Conservation (phyloP, 352 stramenopile genomes). For the Globisporangium nagaii region DNA sequence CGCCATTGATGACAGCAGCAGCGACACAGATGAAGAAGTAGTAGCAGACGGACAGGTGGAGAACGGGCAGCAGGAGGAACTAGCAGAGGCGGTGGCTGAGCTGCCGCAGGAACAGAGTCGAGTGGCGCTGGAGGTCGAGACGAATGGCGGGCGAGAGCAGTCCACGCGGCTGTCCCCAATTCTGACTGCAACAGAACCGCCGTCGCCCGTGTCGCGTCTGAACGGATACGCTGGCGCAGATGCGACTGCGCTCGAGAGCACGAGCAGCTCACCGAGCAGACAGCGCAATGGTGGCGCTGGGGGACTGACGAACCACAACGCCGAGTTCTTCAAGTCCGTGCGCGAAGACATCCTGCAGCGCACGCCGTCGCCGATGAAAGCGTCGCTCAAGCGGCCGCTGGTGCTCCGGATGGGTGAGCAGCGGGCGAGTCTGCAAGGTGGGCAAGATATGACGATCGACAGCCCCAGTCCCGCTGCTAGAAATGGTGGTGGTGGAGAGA, state of each 20-base stretch:
- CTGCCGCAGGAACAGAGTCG: not conserved
- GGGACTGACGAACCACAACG: not conserved
- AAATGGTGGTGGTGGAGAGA: not conserved
- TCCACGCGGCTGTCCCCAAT: too few relatives aligned
- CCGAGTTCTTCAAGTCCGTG: slow-evolving; percentile 2
- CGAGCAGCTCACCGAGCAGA: not conserved
- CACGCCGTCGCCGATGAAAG: not conserved
- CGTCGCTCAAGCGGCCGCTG: slow-evolving; percentile 7
- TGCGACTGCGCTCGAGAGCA: not conserved
- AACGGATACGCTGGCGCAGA: not conserved
- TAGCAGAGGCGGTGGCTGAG: too few relatives aligned
- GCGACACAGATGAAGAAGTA: not conserved
- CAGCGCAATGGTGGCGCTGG: too few relatives aligned
- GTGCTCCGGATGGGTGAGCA: not conserved
- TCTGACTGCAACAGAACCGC: not conserved
- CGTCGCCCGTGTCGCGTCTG: slow-evolving; percentile 1
- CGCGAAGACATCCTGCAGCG: not conserved
- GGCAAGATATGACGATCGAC: not conserved
- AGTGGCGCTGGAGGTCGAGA: not conserved
- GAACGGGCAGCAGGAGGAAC: not conserved
- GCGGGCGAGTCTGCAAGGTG: not conserved
- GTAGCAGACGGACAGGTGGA: not conserved
- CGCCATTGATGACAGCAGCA: not conserved
- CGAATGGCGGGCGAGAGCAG: not conserved
- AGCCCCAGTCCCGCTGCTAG: not conserved